Evolutionary conservation across 2,329 filamentous ascomycete genomes (phyloP).

Genomic region (Xylaria digitata): DNA sequence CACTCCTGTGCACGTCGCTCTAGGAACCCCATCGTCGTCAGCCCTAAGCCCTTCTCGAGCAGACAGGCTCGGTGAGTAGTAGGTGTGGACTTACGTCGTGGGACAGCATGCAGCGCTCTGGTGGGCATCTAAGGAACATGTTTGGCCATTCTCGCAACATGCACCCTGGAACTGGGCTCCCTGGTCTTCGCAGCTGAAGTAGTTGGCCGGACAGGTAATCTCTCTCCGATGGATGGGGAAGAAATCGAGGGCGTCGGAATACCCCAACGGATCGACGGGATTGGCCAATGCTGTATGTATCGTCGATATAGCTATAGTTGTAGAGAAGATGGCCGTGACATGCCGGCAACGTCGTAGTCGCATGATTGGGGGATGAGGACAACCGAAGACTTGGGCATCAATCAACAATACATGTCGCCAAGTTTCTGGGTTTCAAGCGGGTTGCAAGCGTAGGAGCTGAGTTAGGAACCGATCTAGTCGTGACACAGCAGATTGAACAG

Average conservation of each 20-base stretch:
- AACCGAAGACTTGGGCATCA: conserved; percentile 6
- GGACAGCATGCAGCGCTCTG: conserved; percentile 66
- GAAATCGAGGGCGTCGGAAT: conserved; percentile 42
- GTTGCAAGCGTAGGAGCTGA: neutral
- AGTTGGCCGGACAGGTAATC: conserved; percentile 59
- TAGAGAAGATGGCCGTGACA: conserved; percentile 32
- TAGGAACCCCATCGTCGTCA: conserved; percentile 43
- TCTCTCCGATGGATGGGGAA: conserved; percentile 45
- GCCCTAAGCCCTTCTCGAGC: neutral
- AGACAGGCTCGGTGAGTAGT: neutral
- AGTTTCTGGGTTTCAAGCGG: neutral
- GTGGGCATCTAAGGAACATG: conserved; percentile 61
- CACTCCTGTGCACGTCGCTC: conserved; percentile 67
- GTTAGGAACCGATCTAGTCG: neutral
- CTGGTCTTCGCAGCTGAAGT: conserved; percentile 62
- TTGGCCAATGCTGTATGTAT: conserved; percentile 37
- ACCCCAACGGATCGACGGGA: conserved; percentile 43
- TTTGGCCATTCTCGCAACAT: conserved; percentile 64
- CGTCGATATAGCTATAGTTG: conserved; percentile 38
- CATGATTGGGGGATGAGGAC: conserved; percentile 39
- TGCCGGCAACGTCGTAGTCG: conserved; percentile 38
- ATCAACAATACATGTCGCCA: conserved; percentile 26
- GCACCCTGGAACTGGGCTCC: conserved; percentile 60
- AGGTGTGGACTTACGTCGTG: conserved; percentile 56
- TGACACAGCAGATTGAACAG: neutral